phyloP scores from a whole-genome alignment of 2,329 filamentous ascomycete species.

The Xylariaceae sp. region DNA sequence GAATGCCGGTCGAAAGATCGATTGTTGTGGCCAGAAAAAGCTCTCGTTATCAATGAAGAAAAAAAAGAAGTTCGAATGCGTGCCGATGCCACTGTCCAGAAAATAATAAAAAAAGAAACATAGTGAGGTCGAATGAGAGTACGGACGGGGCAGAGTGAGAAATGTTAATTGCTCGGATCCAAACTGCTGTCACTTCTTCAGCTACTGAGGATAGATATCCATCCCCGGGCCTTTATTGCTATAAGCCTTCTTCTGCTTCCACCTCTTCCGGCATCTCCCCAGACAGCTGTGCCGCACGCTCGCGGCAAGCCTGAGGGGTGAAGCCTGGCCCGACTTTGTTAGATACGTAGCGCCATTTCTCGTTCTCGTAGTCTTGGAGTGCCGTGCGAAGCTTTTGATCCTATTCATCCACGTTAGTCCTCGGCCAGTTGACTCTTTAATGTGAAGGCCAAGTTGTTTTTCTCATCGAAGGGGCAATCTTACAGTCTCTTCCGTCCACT shows the following conservation, averaged over 20 bases:
- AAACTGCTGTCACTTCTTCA: slow-evolving; percentile 28
- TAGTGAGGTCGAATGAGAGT: slow-evolving; percentile 9
- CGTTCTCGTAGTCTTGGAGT: slow-evolving; percentile 79
- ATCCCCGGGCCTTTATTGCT: slow-evolving; percentile 50
- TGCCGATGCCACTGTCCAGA: slow-evolving; percentile 3
- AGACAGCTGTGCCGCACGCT: slow-evolving; percentile 63
- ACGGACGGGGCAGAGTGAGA: slow-evolving; percentile 11
- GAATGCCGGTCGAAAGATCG: slow-evolving; percentile 5
- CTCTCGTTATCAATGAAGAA: background rate
- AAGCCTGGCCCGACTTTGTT: slow-evolving; percentile 88
- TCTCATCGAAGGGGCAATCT: slow-evolving; percentile 31
- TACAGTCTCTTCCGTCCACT: slow-evolving; percentile 93
- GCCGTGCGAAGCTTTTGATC: slow-evolving; percentile 71
- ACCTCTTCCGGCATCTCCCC: slow-evolving; percentile 35
- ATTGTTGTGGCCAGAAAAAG: slow-evolving; percentile 9
- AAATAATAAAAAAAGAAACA: slow-evolving; percentile 1
- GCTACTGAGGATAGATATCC: slow-evolving; percentile 44
- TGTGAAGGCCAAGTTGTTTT: background rate
- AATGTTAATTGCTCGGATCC: slow-evolving; percentile 11
- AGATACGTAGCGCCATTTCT: slow-evolving; percentile 88
- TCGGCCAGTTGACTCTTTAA: background rate
- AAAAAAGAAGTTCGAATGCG: background rate
- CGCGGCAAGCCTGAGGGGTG: slow-evolving; percentile 79
- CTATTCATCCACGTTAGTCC: slow-evolving; percentile 40
- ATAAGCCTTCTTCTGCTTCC: slow-evolving; percentile 38